A percentile compares a stretch with the other conserved stretches of the same genome.
Conservation (phyloP, 176 grass and related monocot genomes). For the Eragrostis nindensis region DNA sequence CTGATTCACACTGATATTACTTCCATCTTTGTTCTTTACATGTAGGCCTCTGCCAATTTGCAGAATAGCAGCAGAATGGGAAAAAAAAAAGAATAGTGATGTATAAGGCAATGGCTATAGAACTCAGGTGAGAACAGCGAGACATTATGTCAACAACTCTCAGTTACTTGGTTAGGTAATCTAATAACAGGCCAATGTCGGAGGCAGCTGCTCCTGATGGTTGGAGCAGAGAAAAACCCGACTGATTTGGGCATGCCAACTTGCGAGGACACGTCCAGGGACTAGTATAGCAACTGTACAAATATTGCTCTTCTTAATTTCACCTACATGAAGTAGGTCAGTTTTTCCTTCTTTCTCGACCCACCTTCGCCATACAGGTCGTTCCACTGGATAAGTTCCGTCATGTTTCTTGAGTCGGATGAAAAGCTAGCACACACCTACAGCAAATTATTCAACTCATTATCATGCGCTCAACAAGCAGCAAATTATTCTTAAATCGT, state of each 20-base stretch:
- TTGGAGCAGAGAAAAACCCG: slow-evolving; percentile 27
- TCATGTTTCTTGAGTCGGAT: slow-evolving; percentile 59
- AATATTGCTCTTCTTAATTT: neutral
- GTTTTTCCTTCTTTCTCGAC: slow-evolving; percentile 61
- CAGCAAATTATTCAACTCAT: slow-evolving; percentile 23
- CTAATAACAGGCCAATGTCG: slow-evolving; percentile 33
- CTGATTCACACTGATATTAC: neutral
- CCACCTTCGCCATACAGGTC: slow-evolving; percentile 64
- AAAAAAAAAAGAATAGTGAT: neutral
- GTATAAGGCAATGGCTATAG: neutral
- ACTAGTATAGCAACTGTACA: slow-evolving; percentile 38
- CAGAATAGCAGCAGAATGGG: neutral
- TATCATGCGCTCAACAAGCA: slow-evolving; percentile 15
- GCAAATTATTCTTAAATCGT: neutral
- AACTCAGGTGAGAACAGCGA: slow-evolving; percentile 20
- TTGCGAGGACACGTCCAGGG: slow-evolving; percentile 2
- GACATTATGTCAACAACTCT: neutral
- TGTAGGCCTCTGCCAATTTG: slow-evolving; percentile 4
- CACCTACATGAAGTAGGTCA: slow-evolving; percentile 66
- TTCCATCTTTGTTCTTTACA: slow-evolving; percentile 19
- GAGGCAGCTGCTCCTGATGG: neutral
- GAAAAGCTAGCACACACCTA: slow-evolving; percentile 76
- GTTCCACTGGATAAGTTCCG: slow-evolving; percentile 65
- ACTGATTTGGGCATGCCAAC: neutral
- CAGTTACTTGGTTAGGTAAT: slow-evolving; percentile 19